Base-by-base conservation (phyloP, 441 rosid genomes). In the Pelargonium myrrhifolium region DNA sequence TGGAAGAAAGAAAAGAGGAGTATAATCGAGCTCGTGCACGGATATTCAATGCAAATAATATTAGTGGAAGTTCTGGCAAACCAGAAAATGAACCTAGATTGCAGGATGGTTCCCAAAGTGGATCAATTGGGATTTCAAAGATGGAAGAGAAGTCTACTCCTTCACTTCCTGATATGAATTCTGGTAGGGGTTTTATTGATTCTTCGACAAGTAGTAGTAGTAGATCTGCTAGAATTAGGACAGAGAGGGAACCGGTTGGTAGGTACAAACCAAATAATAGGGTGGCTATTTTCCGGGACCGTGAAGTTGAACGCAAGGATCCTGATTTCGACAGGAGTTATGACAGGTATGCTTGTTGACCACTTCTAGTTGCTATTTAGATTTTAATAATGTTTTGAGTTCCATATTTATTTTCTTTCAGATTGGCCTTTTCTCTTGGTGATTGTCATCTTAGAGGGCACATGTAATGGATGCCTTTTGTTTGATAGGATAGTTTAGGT, bases 281-380 rank as follows among this genome's bases (percentile, higher is more conserved):
- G 79, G 93, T 89, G 70, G 96, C 96, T 66, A 84, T 87, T 68
- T 89, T 89, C 76, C 93, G 96, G 71, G 96, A 89, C 70, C 90
- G 89, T 65, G 93, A 89, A 63, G 68, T 83, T 71, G 96, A 89
- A 12, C 83, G 85, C 65, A 89, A 82, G 73, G 96, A 89, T 63
- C 96, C 96, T 56, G 96, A 89, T 79, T 89, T 84, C 84, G 85
- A 89, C 81, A 79, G 96, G 70, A 89, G 73, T 69, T 86, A 87
- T 75, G 96, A 87, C 58, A 87, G 93, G 96, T 85, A 72, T 49
- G 35, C 68, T 58, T 35, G 1, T 60, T 49, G 39, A 21, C 17
- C 43, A 64, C 12, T 47, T 21, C 37, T 42, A 42, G 10, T 42
- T 45, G 12, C 6, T 71, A 21, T 39, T 28, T 56, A 10, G 68